Conservation (phyloP, 2,329 filamentous ascomycete genomes). For the Colletotrichum graminicola region DNA sequence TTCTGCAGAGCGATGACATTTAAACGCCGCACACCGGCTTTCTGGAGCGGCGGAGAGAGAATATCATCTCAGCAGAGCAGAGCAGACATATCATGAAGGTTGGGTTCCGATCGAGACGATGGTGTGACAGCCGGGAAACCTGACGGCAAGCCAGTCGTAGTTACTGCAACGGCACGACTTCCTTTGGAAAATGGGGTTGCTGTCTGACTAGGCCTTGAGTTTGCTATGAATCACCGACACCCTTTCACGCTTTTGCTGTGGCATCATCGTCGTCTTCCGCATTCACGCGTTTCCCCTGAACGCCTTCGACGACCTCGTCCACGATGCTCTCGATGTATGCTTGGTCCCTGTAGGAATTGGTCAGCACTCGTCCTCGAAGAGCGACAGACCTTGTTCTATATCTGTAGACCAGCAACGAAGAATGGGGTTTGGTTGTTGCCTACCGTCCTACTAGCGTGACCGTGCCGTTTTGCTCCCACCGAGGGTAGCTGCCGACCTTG, state of each 20-base stretch:
- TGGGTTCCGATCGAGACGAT: slow-evolving; percentile 14
- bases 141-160: slow-evolving; percentile 10
- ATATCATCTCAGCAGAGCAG: not conserved
- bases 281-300: slow-evolving; percentile 77
- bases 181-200: slow-evolving; percentile 16
- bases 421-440: not conserved
- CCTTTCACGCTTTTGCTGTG: slow-evolving; percentile 15
- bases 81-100: not conserved
- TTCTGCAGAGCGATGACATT: not conserved
- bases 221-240: slow-evolving; percentile 2
- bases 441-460: slow-evolving; percentile 84
- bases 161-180: slow-evolving; percentile 14
- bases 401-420: not conserved
- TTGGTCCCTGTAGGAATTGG: slow-evolving; percentile 67
- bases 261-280: slow-evolving; percentile 79
- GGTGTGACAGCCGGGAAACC: slow-evolving; percentile 17
- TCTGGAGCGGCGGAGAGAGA: not conserved
- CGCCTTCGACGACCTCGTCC: slow-evolving; percentile 79
- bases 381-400: not conserved
- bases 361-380: slow-evolving; percentile 22
- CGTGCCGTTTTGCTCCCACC: slow-evolving; percentile 92
- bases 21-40: not conserved
- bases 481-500: slow-evolving; percentile 95
- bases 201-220: slow-evolving; percentile 24
- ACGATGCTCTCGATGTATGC: slow-evolving; percentile 84